Evolutionary conservation across 164 flowering plant species (phyloP), one percentile per base, ranked within the genome.

Genomic region (Stephania yunnanensis): DNA sequence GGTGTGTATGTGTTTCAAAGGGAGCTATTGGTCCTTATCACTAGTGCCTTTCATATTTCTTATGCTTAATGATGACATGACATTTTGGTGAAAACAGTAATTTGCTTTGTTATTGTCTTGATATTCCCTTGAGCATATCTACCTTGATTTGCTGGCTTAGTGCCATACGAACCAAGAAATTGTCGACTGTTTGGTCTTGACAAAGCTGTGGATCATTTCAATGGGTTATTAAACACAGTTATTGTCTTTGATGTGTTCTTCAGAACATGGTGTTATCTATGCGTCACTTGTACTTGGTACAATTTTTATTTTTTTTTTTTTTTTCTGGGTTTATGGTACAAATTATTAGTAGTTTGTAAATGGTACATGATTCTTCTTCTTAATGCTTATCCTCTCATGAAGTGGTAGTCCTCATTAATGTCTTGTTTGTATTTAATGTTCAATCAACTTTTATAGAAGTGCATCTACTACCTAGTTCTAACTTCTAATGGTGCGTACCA

Each of bases 341-440:
- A n/a, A n/a, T n/a, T n/a, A n/a, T 6, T 30, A 45, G 3, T 19
- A 13, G 15, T 25, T 6, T 22, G 30, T 22, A 20, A 31, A 65
- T 65, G 66, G 15, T 50, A 50, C 11, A 15, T n/a, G 29, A 5
- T 70, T 45, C 55, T 25, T 45, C 0, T 20, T n/a, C n/a, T n/a
- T n/a, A 19, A 31, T 61, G 44, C n/a, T 61, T 58, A 58, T n/a
- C 30, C 22, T 58, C 42, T 31, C 19, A 31, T 19, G 19, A 73
- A 73, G 50, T 73, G 74, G 68, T n/a, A n/a, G 74, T 73, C 74
- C 29, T 42, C 68, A 58, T 61, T 68, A 73, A 53, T 61, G 10
- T 61, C 68, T 48, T 36, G 7, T 19, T 7, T 58, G 74, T 50
- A 20, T 50, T n/a, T 31, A 31, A 20, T 13, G 6, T 2, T 36